phyloP scores from a whole-genome alignment of 1,139 yeast species.

The Scheffersomyces titani region DNA sequence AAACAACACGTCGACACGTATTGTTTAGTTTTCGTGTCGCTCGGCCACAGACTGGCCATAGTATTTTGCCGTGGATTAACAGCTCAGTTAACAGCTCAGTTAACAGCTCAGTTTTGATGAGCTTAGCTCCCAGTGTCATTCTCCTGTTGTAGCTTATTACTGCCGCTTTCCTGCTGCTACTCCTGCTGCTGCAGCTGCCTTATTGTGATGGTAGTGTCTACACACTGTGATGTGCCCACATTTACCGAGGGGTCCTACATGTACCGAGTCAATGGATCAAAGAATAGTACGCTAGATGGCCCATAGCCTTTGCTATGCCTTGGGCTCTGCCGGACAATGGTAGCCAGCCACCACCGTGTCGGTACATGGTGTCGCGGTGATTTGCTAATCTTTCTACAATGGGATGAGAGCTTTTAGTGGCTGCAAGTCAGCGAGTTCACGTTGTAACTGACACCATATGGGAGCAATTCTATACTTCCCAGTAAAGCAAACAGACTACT shows the following conservation, averaged over 20 bases:
- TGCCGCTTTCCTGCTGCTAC: conserved; percentile 15
- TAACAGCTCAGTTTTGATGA: background rate
- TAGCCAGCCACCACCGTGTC: background rate
- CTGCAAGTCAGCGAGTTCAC: no score
- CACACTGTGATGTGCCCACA: background rate
- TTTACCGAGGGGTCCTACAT: background rate
- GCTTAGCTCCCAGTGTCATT: background rate
- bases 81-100: background rate
- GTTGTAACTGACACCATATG: background rate
- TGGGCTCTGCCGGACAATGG: background rate
- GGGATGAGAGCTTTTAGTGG: background rate
- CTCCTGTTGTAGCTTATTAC: background rate
- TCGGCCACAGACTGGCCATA: background rate
- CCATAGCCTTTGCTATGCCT: background rate
- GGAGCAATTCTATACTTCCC: background rate
- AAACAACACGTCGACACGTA: background rate
- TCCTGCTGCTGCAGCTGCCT: conserved; percentile 17
- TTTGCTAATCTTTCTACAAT: background rate
- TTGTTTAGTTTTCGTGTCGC: background rate
- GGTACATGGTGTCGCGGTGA: background rate
- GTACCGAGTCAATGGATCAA: background rate
- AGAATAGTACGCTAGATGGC: background rate
- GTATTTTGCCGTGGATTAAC: background rate
- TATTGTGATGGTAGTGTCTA: background rate
- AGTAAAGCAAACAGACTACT: background rate